Percentiles rank a stretch among this genome's conserved stretches.
Conservation (phyloP, 2,329 filamentous ascomycete species). For the Alternaria brassicae region DNA sequence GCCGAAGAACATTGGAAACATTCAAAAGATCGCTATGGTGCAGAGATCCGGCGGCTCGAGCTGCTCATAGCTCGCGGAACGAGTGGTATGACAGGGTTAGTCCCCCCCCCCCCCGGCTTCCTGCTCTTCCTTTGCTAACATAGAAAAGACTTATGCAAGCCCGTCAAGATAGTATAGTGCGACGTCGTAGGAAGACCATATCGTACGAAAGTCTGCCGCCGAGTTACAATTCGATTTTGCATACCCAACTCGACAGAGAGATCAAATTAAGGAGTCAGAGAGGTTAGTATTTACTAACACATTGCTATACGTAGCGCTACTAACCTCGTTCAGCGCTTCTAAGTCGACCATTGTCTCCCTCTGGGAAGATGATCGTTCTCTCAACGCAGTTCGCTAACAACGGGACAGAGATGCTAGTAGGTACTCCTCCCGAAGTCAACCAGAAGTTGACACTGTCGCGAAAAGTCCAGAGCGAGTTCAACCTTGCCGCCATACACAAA, state of each 20-base stretch:
- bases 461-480: conserved; percentile 42
- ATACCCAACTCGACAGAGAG: conserved; percentile 32
- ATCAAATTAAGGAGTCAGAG: conserved; percentile 35
- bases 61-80: conserved; percentile 53
- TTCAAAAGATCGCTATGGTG: conserved; percentile 47
- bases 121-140: conserved; percentile 6
- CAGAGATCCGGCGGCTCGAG: conserved; percentile 55
- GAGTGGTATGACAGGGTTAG: conserved; percentile 50
- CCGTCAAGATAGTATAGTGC: conserved; percentile 52
- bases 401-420: conserved; percentile 39
- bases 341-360: conserved; percentile 47
- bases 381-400: conserved; percentile 48
- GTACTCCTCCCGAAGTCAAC: conserved; percentile 36
- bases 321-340: conserved; percentile 29
- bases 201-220: conserved; percentile 18
- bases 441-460: conserved; percentile 30
- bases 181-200: conserved; percentile 27
- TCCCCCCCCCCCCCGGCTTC: background rate
- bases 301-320: background rate
- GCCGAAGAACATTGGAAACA: conserved; percentile 44
- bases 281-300: conserved; percentile 22
- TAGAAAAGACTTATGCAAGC: conserved; percentile 47
- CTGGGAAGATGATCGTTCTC: conserved; percentile 49
- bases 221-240: conserved; percentile 21
- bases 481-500: conserved; percentile 24